Conservation (phyloP, 2,329 filamentous ascomycete species). For the Paradendryphiella salina region DNA sequence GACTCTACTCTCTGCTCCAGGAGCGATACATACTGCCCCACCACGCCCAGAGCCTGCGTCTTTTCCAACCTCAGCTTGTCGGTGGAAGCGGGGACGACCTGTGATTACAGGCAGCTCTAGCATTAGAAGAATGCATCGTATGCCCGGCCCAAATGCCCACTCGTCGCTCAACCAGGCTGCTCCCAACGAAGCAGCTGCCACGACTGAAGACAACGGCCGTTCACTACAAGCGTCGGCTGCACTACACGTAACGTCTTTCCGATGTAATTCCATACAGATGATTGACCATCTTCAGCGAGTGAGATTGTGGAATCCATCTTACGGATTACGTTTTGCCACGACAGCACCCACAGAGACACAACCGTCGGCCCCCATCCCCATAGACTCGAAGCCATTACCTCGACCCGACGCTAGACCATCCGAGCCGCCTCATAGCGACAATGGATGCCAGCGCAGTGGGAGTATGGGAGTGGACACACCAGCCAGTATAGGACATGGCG, state of each 20-base stretch:
- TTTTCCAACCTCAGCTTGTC: conserved; percentile 11
- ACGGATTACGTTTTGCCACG: conserved; percentile 17
- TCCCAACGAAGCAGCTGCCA: neutral
- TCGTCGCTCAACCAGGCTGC: neutral
- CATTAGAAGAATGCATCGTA: neutral
- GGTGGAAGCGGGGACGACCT: conserved; percentile 29
- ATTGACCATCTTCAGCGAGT: conserved; percentile 3
- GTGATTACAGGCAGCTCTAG: conserved; percentile 14
- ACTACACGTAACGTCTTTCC: conserved; percentile 1
- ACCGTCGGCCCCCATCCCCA: neutral
- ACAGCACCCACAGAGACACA: neutral
- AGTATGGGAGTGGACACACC: neutral
- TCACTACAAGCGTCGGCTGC: conserved; percentile 1
- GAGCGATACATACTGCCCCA: conserved; percentile 13
- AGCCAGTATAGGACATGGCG: neutral
- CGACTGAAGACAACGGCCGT: neutral
- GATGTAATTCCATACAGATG: neutral
- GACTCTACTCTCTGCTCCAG: neutral
- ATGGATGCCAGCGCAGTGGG: neutral
- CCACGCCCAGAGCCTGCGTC: conserved; percentile 5
- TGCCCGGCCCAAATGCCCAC: neutral
- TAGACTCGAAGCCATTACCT: neutral
- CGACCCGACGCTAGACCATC: neutral
- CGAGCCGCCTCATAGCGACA: neutral
- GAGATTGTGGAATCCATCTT: conserved; percentile 9